phyloP scores from a whole-genome alignment of 768 basidiomycete species.

The Crassisporium funariophilum region DNA sequence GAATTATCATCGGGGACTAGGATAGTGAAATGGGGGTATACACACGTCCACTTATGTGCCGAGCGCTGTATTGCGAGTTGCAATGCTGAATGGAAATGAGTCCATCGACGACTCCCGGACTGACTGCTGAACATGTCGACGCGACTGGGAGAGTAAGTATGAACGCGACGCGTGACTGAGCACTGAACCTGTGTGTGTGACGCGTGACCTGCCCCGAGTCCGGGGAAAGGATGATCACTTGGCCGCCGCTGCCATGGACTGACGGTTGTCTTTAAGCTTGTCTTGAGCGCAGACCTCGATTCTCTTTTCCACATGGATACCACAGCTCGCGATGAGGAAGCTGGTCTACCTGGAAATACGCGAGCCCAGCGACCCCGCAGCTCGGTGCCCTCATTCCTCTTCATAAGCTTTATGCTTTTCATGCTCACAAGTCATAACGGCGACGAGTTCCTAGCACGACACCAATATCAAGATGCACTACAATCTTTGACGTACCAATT shows the following conservation, averaged over 20 bases:
- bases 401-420: slow-evolving; percentile 74
- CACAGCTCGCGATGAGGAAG: slow-evolving; percentile 38
- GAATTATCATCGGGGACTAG: too few relatives aligned
- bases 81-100: slow-evolving; percentile 56
- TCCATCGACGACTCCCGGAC: slow-evolving; percentile 56
- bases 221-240: too few relatives aligned
- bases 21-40: slow-evolving; percentile 6
- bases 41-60: slow-evolving; percentile 62
- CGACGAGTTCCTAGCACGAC: slow-evolving; percentile 65
- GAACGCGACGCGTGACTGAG: not conserved
- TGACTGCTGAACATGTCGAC: slow-evolving; percentile 42
- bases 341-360: slow-evolving; percentile 30
- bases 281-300: slow-evolving; percentile 3
- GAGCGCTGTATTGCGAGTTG: slow-evolving; percentile 57
- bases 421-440: slow-evolving; percentile 77
- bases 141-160: not conserved
- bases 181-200: not conserved
- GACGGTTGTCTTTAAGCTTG: slow-evolving; percentile 5
- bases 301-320: slow-evolving; percentile 24
- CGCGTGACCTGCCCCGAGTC: too few relatives aligned
- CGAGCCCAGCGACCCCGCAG: slow-evolving; percentile 44
- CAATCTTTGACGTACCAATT: slow-evolving; percentile 57
- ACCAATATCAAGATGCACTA: slow-evolving; percentile 69
- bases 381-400: slow-evolving; percentile 72
- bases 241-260: not conserved